Percentiles rank a stretch among this genome's conserved stretches.
These are phyloP conservation scores for Knoxia roxburghii DNA, from an alignment of 257 asterid genomes.

Conservation along the genomic window DNA sequence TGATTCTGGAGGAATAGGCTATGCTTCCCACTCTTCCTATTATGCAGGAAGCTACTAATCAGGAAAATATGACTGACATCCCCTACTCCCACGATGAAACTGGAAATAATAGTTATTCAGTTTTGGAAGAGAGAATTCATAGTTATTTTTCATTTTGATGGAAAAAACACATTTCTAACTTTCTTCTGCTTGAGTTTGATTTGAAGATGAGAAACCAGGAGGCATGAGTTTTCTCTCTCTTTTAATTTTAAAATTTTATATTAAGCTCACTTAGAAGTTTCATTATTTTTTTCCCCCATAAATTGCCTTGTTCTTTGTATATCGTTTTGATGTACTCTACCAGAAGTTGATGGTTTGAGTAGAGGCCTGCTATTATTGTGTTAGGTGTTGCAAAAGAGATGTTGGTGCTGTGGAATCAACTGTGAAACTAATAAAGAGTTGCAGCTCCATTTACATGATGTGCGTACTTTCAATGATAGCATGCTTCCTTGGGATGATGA, in stretches of 20 bases:
- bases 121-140: too few species aligned
- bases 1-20: too few species aligned
- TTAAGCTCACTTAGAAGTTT: too few species aligned
- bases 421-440: conserved; percentile 46
- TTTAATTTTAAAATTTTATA: not conserved
- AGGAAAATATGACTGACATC: too few species aligned
- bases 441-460: conserved; percentile 51
- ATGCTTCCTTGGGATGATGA: conserved; percentile 72
- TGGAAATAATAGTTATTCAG: too few species aligned
- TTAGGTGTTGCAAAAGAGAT: conserved; percentile 61
- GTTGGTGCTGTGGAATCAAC: conserved; percentile 57
- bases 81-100: too few species aligned
- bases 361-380: not conserved
- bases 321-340: not conserved
- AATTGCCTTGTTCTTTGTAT: not conserved
- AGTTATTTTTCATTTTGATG: not conserved
- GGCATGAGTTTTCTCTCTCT: not conserved
- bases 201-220: not conserved
- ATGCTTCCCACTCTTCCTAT: too few species aligned
- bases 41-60: too few species aligned
- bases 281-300: not conserved
- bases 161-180: not conserved
- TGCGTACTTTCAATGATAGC: conserved; percentile 22
- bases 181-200: not conserved
- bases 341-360: conserved; percentile 10